These are phyloP conservation scores for Noccaea caerulescens DNA, from an alignment of 345 rosid genomes.

Conservation along the genomic window DNA sequence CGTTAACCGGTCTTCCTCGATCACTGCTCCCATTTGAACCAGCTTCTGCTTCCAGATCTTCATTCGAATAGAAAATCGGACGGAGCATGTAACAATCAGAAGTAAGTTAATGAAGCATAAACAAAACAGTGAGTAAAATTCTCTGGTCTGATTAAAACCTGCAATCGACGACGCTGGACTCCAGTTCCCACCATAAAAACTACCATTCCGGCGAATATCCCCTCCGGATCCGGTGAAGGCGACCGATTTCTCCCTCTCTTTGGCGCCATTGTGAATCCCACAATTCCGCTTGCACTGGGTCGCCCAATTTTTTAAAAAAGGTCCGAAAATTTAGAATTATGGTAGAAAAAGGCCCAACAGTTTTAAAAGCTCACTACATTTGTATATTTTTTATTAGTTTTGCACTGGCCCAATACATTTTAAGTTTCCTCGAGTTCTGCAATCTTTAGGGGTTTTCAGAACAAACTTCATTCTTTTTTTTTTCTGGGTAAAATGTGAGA, in stretches of 20 bases:
- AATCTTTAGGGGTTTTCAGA: no score
- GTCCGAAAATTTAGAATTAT: no score
- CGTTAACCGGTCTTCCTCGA: slow-evolving; percentile 54
- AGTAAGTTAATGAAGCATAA: neutral
- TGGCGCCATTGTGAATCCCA: no score
- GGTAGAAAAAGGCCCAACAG: no score
- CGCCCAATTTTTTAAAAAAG: no score
- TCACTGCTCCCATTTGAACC: slow-evolving; percentile 76
- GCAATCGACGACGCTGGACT: slow-evolving; percentile 81
- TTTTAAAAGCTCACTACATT: no score
- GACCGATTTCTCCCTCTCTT: slow-evolving; percentile 53
- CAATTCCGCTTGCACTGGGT: no score
- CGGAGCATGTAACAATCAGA: neutral
- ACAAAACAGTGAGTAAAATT: neutral
- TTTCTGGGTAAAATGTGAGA: no score
- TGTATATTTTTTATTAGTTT: no score
- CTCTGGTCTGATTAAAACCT: slow-evolving; percentile 51
- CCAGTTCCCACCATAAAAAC: slow-evolving; percentile 64
- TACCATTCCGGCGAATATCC: slow-evolving; percentile 77
- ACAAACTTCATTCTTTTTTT: no score
- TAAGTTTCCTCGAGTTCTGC: no score
- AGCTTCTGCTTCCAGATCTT: slow-evolving; percentile 94
- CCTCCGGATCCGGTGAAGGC: slow-evolving; percentile 57
- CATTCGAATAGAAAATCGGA: neutral
- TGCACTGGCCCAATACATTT: no score